Conservation (phyloP, 495 filamentous ascomycete species). For the Podospora pseudocomata region DNA sequence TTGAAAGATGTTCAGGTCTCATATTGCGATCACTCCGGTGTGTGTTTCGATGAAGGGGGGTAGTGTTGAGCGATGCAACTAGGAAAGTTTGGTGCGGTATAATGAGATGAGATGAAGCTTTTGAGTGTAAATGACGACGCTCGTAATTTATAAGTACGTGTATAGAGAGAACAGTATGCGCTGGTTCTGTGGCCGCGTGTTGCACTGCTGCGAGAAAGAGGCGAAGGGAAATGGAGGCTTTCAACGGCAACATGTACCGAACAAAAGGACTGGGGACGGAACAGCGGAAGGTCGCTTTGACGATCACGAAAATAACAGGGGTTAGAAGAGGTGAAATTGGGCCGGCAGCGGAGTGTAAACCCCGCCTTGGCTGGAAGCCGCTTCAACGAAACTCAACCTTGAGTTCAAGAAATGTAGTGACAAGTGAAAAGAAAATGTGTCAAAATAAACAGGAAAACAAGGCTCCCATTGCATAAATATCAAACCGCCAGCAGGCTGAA, state of each 20-base stretch:
- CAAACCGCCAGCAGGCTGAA: neutral
- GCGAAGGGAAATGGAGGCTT: neutral
- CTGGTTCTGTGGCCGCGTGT: too few species aligned
- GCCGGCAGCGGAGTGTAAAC: neutral
- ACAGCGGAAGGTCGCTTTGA: neutral
- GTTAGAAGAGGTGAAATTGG: slow-evolving; percentile 2
- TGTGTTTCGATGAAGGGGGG: neutral
- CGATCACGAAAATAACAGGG: slow-evolving; percentile 12
- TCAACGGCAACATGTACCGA: neutral
- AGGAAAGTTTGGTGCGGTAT: neutral
- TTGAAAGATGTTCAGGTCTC: neutral
- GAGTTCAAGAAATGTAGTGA: neutral
- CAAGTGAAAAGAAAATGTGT: neutral
- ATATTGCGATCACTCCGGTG: neutral
- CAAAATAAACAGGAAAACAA: neutral
- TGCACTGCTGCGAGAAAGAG: neutral
- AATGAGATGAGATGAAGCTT: neutral
- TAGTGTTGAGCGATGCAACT: neutral
- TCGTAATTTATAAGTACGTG: neutral
- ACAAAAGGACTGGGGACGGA: neutral
- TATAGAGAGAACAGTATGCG: neutral
- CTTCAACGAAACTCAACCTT: neutral
- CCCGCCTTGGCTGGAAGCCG: slow-evolving; percentile 1
- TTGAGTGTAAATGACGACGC: neutral
- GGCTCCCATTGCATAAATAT: neutral